Evolutionary conservation across 306 rosid species (phyloP), one percentile per base, ranked within the genome.

Genomic region (Gastrolobium villosum): DNA sequence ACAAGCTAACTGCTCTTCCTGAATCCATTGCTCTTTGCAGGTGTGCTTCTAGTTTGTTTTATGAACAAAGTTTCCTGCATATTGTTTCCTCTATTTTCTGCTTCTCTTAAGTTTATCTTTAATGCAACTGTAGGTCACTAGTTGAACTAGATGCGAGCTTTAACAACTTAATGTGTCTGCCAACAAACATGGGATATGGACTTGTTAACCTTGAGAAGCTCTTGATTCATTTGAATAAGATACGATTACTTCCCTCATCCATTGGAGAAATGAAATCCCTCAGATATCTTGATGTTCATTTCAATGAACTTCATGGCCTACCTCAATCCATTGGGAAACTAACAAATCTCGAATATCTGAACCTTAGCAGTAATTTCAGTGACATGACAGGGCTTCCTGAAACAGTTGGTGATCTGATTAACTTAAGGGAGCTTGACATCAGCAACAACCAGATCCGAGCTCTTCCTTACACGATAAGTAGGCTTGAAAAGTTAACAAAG

Each of bases 261-360:
- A 63, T 87, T 32, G 83, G 88, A 63, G 91, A 87, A 79, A 82
- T 87, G 85, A 85, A 80, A 81, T 87, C 91, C 50, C 81, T 87
- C 5, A 87, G 72, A 66, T 75, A 85, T 75, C 78, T 87, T 31
- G 91, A 87, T 77, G 91, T 53, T 73, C 91, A 87, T 63, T 87
- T 87, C 91, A 87, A 87, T 11, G 87, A 82, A 77, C 87, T 87
- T 60, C 86, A 68, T 73, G 88, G 84, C 63, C 82, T 87, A 36
- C 91, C 88, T 72, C 77, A 68, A 6, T 15, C 85, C 20, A 82
- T 85, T 30, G 91, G 88, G 45, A 85, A 81, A 41, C 81, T 87
- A 59, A 74, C 80, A 56, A 87, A 85, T 77, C 85, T 87, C 10
- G 87, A 87, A 66, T 83, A 76, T 64, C 87, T 87, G 15, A 87